Evolutionary conservation across 106 monocot species (phyloP).

Genomic region (Xerophyta viscosa): DNA sequence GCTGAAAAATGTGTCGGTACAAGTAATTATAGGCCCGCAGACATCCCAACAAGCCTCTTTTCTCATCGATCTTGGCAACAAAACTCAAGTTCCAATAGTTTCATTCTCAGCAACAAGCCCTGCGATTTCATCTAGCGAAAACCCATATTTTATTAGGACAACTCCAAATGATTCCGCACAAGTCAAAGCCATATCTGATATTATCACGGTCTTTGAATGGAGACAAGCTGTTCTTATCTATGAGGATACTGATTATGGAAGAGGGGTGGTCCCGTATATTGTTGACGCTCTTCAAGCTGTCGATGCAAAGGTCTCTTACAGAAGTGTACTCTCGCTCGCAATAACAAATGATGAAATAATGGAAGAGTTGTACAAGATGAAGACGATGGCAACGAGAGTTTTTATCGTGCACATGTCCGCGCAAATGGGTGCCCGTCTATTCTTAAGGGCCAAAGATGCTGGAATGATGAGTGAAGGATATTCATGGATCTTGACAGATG

Average conservation of each 20-base stretch:
- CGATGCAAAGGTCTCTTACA: constrained; percentile 14
- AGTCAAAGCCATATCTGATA: constrained; percentile 17
- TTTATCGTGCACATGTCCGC: constrained; percentile 53
- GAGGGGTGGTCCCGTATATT: constrained; percentile 35
- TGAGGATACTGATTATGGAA: constrained; percentile 52
- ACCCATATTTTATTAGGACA: constrained; percentile 38
- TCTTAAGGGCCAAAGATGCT: too few relatives aligned
- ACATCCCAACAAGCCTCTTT: constrained; percentile 26
- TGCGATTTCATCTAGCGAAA: constrained; percentile 7
- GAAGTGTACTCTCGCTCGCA: constrained; percentile 16
- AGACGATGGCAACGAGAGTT: constrained; percentile 40
- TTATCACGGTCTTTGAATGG: constrained; percentile 41
- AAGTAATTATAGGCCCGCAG: constrained; percentile 44
- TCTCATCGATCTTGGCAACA: constrained; percentile 23
- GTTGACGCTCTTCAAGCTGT: constrained; percentile 32
- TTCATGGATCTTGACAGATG: constrained; percentile 54
- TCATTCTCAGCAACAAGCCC: constrained; percentile 39
- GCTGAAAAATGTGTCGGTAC: constrained; percentile 9
- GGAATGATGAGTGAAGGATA: constrained; percentile 55
- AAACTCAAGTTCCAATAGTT: constrained; percentile 26
- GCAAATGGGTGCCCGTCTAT: constrained; percentile 20
- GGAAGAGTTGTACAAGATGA: constrained; percentile 24
- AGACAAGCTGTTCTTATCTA: constrained; percentile 32
- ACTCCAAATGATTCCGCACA: constrained; percentile 36
- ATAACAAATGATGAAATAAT: constrained; percentile 21